A percentile compares a stretch with the other conserved stretches of the same genome.
phyloP scores from a whole-genome alignment of 257 asterid genomes.

The Avicennia marina region DNA sequence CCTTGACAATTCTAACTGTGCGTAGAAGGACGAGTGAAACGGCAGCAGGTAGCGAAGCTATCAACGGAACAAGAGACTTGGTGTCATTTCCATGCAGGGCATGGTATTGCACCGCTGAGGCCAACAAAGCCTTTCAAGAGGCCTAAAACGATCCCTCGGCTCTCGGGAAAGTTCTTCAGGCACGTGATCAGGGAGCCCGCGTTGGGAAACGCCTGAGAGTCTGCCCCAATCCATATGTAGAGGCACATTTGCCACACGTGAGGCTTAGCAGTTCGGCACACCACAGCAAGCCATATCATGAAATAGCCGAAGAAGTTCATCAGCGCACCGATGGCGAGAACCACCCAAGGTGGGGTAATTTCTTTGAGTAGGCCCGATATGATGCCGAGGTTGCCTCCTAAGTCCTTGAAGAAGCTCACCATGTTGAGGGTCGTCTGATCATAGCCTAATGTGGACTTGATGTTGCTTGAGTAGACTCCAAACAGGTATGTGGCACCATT shows the following conservation, averaged over 20 bases:
- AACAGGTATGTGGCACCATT: conserved; percentile 31
- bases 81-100: conserved; percentile 37
- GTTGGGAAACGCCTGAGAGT: conserved; percentile 35
- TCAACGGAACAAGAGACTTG: conserved; percentile 29
- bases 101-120: conserved; percentile 34
- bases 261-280: conserved; percentile 20
- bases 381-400: conserved; percentile 4
- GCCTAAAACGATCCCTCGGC: conserved; percentile 34
- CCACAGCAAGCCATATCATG: conserved; percentile 36
- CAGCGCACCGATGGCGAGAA: conserved; percentile 23
- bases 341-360: conserved; percentile 33
- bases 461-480: conserved; percentile 31
- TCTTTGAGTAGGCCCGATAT: conserved; percentile 34
- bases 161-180: conserved; percentile 37
- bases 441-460: conserved; percentile 13
- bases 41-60: conserved; percentile 41
- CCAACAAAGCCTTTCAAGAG: conserved; percentile 39
- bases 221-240: conserved; percentile 35
- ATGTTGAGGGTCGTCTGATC: neutral
- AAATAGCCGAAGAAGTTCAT: conserved; percentile 33
- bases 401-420: conserved; percentile 7
- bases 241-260: conserved; percentile 30
- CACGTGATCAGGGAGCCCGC: conserved; percentile 34
- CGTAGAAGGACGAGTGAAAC: conserved; percentile 27
- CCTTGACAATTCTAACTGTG: too few species aligned